Percentiles rank a stretch among this genome's conserved stretches.
These are phyloP conservation scores for Scenedesmus sp. DNA, from an alignment of 163 green algal species.

Conservation along the genomic window DNA sequence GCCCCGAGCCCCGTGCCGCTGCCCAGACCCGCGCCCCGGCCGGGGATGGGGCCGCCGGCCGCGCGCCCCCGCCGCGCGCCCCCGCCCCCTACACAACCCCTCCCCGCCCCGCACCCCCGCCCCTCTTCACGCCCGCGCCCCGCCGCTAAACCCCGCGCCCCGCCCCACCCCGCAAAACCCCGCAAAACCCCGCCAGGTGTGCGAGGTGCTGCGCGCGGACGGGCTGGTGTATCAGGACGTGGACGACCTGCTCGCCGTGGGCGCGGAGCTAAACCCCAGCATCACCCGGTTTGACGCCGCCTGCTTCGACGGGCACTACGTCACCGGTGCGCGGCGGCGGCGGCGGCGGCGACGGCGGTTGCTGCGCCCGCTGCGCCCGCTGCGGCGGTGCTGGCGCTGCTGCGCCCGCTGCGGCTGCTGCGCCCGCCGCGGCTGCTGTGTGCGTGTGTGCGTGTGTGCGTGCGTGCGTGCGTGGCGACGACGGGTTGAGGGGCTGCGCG, in stretches of 20 bases:
- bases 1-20: no score
- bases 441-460: no score
- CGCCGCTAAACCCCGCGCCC: neutral
- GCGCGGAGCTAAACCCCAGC: conserved; percentile 81
- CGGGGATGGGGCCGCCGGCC: no score
- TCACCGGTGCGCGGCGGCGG: conserved; percentile 12
- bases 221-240: conserved; percentile 96
- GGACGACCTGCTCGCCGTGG: conserved; percentile 79
- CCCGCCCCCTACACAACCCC: no score
- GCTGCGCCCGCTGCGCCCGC: neutral
- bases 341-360: neutral
- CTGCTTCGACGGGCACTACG: conserved; percentile 86
- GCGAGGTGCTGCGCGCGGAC: conserved; percentile 85
- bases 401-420: neutral
- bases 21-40: no score
- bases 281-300: conserved; percentile 93
- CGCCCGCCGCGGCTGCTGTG: conserved; percentile 51
- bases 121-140: neutral
- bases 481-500: no score
- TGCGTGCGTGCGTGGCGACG: no score
- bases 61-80: no score
- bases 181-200: conserved; percentile 44
- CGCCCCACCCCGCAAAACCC: neutral
- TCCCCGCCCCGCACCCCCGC: neutral
- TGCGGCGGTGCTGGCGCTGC: neutral